Conservation (phyloP, 169 alveolate species). For the Plasmodium blacklocki region DNA sequence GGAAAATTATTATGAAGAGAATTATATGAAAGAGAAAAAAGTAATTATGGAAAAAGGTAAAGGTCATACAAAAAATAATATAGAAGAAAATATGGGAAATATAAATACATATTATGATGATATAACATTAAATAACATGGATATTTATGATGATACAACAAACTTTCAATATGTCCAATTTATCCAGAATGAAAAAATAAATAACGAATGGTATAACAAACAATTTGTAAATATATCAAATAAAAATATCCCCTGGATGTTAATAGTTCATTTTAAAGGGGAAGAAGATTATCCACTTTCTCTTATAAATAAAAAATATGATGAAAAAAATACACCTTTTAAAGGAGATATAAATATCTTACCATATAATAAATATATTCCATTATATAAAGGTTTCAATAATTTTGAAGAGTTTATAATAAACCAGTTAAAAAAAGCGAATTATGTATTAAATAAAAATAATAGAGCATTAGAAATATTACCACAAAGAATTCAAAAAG, state of each 20-base stretch:
- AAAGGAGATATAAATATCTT: slow-evolving; percentile 27
- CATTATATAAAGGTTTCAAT: slow-evolving; percentile 48
- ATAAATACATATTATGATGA: no score
- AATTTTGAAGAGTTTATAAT: slow-evolving; percentile 52
- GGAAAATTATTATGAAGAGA: no score
- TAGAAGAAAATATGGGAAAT: no score
- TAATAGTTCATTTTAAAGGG: slow-evolving; percentile 47
- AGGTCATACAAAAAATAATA: no score
- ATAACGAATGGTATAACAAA: slow-evolving; percentile 56
- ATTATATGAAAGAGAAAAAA: no score
- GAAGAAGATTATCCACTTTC: slow-evolving; percentile 27
- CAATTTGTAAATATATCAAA: slow-evolving; percentile 47
- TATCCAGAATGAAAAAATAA: slow-evolving; percentile 16
- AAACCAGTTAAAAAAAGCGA: slow-evolving; percentile 49
- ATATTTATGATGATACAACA: no score
- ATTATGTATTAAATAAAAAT: slow-evolving; percentile 29
- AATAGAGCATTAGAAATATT: slow-evolving; percentile 42
- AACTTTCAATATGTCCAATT: slow-evolving; percentile 2
- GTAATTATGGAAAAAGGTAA: no score
- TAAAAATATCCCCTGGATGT: slow-evolving; percentile 56
- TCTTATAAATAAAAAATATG: slow-evolving; percentile 4
- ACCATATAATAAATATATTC: slow-evolving; percentile 52
- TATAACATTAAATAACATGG: no score
- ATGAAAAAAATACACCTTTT: background rate
- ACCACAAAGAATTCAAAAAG: slow-evolving; percentile 41